Percentiles rank a stretch among this genome's conserved stretches.
These are phyloP conservation scores for Hypericum androsaemum DNA, from an alignment of 345 rosid genomes.

Conservation along the genomic window DNA sequence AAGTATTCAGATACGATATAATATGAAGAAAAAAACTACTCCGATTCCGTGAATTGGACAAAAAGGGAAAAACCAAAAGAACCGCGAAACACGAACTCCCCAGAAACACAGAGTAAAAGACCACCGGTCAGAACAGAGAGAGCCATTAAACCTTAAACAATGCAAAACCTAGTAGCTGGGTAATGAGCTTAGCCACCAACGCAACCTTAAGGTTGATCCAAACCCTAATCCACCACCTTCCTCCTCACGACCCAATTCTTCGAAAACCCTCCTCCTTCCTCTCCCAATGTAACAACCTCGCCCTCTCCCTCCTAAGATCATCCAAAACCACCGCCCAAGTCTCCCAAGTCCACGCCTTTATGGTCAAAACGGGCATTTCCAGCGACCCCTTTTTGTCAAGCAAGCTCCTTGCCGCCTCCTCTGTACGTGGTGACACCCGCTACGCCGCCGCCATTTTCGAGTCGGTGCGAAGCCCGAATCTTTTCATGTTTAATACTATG, in stretches of 20 bases:
- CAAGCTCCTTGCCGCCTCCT: constrained; percentile 47
- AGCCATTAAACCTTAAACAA: too few relatives aligned
- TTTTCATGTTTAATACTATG: constrained; percentile 56
- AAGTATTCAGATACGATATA: too few relatives aligned
- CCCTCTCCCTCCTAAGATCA: constrained; percentile 21
- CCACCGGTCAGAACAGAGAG: too few relatives aligned
- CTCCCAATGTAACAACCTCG: constrained; percentile 17
- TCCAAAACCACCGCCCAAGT: constrained; percentile 27
- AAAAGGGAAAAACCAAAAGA: too few relatives aligned
- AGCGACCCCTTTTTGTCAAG: constrained; percentile 38
- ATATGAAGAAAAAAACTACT: too few relatives aligned
- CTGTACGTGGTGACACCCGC: constrained; percentile 26
- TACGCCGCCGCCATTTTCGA: constrained; percentile 54
- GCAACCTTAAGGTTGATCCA: too few relatives aligned
- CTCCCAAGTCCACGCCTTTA: constrained; percentile 44
- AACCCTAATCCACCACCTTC: too few relatives aligned
- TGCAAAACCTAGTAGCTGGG: too few relatives aligned
- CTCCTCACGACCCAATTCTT: background rate
- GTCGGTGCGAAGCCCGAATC: constrained; percentile 32
- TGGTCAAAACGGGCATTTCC: constrained; percentile 47
- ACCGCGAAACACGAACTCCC: too few relatives aligned
- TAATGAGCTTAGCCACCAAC: too few relatives aligned
- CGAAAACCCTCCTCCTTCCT: constrained; percentile 1
- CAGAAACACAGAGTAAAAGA: too few relatives aligned
- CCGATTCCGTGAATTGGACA: too few relatives aligned